Evolutionary conservation across 1,284 basidiomycete genomes (phyloP).

Genomic region (Rhodotorula glutinis): DNA sequence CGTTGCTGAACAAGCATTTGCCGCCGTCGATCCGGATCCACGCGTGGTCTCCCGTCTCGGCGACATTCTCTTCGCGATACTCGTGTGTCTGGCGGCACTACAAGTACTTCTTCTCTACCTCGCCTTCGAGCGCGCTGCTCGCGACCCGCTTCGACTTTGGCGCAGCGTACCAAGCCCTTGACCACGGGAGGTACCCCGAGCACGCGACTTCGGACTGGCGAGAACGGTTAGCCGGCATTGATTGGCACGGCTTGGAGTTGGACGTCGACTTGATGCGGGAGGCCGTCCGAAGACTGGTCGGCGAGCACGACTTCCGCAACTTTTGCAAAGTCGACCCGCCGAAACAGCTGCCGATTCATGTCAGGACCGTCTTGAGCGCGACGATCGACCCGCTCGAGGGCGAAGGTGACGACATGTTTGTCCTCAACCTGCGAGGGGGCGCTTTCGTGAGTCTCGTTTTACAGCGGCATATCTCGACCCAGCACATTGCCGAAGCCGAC

Average conservation of each 20-base stretch:
- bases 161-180: slow-evolving; percentile 22
- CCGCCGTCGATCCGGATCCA: slow-evolving; percentile 86
- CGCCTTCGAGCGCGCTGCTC: slow-evolving; percentile 10
- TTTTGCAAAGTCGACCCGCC: slow-evolving; percentile 90
- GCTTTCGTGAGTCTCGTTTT: slow-evolving; percentile 38
- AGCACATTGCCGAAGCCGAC: too few relatives aligned
- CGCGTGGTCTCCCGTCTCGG: slow-evolving; percentile 87
- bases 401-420: slow-evolving; percentile 36
- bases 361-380: slow-evolving; percentile 63
- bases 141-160: slow-evolving; percentile 33
- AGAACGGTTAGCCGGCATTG: slow-evolving; percentile 36
- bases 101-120: slow-evolving; percentile 84
- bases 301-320: slow-evolving; percentile 94
- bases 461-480: too few relatives aligned
- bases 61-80: slow-evolving; percentile 81
- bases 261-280: slow-evolving; percentile 73
- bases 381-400: slow-evolving; percentile 54
- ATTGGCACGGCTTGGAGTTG: slow-evolving; percentile 56
- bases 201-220: slow-evolving; percentile 25
- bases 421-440: slow-evolving; percentile 36
- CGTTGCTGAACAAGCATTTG: slow-evolving; percentile 82
- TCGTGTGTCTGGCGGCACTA: slow-evolving; percentile 86
- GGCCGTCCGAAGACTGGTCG: slow-evolving; percentile 69
- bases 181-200: background rate
- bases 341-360: slow-evolving; percentile 84